Conservation (phyloP, 352 stramenopile species). For the Globisporangium yorkense region DNA sequence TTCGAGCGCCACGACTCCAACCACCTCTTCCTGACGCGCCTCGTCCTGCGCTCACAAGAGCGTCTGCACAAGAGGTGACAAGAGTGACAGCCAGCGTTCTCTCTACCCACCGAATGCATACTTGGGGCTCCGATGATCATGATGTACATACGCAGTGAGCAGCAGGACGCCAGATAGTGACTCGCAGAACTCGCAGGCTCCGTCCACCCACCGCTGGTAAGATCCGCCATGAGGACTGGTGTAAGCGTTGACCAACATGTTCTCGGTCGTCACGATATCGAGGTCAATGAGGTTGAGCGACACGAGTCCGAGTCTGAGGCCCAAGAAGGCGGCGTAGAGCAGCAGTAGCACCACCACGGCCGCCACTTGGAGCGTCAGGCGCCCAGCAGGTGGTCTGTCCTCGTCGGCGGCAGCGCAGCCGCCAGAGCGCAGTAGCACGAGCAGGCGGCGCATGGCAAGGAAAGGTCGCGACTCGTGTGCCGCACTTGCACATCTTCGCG, state of each 20-base stretch:
- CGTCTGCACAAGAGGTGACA: too few relatives aligned
- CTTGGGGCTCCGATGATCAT: too few relatives aligned
- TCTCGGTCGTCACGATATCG: slow-evolving; percentile 96
- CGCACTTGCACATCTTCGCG: too few relatives aligned
- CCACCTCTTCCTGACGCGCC: slow-evolving; percentile 86
- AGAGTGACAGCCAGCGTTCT: too few relatives aligned
- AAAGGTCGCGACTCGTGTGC: too few relatives aligned
- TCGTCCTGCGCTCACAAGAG: slow-evolving; percentile 35
- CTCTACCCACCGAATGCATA: too few relatives aligned
- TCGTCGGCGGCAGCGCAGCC: slow-evolving; percentile 7
- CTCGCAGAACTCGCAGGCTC: too few relatives aligned
- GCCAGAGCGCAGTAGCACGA: too few relatives aligned
- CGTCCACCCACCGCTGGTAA: slow-evolving; percentile 36
- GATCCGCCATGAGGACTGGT: slow-evolving; percentile 92
- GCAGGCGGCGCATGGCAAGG: too few relatives aligned
- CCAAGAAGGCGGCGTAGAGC: slow-evolving; percentile 91
- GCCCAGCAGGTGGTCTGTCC: background rate
- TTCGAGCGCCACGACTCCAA: slow-evolving; percentile 97
- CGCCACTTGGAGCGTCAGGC: slow-evolving; percentile 41
- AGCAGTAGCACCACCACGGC: slow-evolving; percentile 52
- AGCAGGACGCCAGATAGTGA: too few relatives aligned
- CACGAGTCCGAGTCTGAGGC: slow-evolving; percentile 95
- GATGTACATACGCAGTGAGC: too few relatives aligned
- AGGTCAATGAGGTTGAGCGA: slow-evolving; percentile 96
- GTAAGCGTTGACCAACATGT: slow-evolving; percentile 95